Base-by-base conservation (phyloP, 139 green algal species). In the Coelastrella sp. region DNA sequence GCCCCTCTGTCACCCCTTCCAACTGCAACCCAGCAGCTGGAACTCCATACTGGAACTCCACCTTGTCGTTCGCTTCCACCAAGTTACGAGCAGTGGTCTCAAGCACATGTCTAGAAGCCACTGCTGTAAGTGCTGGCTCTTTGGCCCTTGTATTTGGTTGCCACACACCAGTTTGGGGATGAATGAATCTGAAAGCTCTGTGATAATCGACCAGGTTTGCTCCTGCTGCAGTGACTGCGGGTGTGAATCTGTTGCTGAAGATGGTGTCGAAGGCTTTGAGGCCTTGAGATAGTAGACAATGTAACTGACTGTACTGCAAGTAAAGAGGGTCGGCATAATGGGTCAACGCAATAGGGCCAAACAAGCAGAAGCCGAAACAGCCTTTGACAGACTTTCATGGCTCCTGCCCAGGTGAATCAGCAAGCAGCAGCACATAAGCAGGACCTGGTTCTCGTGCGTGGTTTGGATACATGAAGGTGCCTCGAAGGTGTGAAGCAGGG, bases 241-340 rank as follows among this genome's bases (percentile, higher is more conserved):
- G 32, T 56, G 7, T 74, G 54, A 73, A 89, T 7, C 54, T 32
- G 68, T 68, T 68, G 17, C 4, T 4, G 54, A 89, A 80, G 66
- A 80, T 81, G 47, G 4, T 71, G 5, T 89, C 47, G 3, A 82
- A 5, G 66, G 54, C 20, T 2, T 17, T 3, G 3, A 89, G 68
- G 17, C 83, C 83, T 7, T 58, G 66, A 54, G 64, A 22, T 22
- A 54, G 61, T 8, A 79, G 11, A 17, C 23, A 64, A 19, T 88
- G 83, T 23, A 88, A 11, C 10, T 64, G n/a, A 47, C 58, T 79
- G 83, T 88, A 88, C 83, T 88, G 83, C 83, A 79, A 3, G 13
- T 79, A 82, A 58, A 17, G 7, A 20, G n/a, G n/a, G n/a, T n/a
- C n/a, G n/a, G n/a, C n/a, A n/a, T n/a, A n/a, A n/a, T n/a, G n/a